These are phyloP conservation scores for Acaromyces ingoldii DNA, from an alignment of 1,284 basidiomycete genomes.

Conservation along the genomic window DNA sequence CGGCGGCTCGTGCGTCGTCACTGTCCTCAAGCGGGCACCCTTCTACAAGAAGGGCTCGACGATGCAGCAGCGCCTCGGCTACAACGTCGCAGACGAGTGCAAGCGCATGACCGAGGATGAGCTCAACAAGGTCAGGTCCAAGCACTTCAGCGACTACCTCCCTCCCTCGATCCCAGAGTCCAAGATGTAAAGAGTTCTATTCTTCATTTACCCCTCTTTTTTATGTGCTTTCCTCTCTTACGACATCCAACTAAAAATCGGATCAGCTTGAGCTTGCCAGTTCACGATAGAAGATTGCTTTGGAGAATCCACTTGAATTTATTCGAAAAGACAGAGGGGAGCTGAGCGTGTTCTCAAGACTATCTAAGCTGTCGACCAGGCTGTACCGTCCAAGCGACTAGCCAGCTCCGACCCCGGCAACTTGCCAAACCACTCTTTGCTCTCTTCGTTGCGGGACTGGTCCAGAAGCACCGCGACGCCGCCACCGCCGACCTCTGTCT, in stretches of 20 bases:
- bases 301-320: too few relatives aligned
- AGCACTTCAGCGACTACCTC: slow-evolving; percentile 38
- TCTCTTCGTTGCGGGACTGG: too few relatives aligned
- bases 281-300: too few relatives aligned
- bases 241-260: too few relatives aligned
- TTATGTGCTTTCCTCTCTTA: too few relatives aligned
- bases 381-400: too few relatives aligned
- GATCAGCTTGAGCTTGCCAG: too few relatives aligned
- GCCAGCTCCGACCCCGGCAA: too few relatives aligned
- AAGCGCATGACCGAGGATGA: slow-evolving; percentile 36
- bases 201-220: not conserved
- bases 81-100: slow-evolving; percentile 36
- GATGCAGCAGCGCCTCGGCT: slow-evolving; percentile 37
- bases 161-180: slow-evolving; percentile 16
- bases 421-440: too few relatives aligned
- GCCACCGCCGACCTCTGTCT: slow-evolving; percentile 85
- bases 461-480: slow-evolving; percentile 75
- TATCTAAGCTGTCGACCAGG: too few relatives aligned
- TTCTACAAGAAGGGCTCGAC: slow-evolving; percentile 37
- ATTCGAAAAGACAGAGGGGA: too few relatives aligned
- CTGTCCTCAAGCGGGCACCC: slow-evolving; percentile 25
- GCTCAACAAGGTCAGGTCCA: slow-evolving; percentile 38
- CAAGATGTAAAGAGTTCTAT: slow-evolving; percentile 4
- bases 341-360: too few relatives aligned
- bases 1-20: slow-evolving; percentile 56